phyloP scores from a whole-genome alignment of 768 basidiomycete genomes.

The Mycena epipterygia region DNA sequence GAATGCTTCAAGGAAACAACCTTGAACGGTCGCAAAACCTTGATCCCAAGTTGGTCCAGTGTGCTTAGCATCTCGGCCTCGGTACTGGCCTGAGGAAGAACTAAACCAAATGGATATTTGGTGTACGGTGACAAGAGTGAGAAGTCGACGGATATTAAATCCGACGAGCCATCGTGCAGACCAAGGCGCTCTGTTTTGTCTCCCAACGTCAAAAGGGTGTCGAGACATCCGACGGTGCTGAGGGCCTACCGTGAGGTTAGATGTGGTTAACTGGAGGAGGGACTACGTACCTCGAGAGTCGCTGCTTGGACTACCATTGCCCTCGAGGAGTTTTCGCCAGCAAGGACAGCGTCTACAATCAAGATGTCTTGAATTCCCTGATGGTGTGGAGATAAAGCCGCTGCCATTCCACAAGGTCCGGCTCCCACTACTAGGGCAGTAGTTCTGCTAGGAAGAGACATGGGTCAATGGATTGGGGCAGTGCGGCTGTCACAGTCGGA shows the following conservation, averaged over 20 bases:
- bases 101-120: constrained; percentile 57
- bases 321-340: constrained; percentile 55
- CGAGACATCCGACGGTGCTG: constrained; percentile 58
- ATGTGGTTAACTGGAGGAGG: not conserved
- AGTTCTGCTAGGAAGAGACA: constrained; percentile 42
- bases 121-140: constrained; percentile 54
- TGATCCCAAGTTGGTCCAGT: constrained; percentile 48
- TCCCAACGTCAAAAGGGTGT: constrained; percentile 53
- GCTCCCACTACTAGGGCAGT: constrained; percentile 65
- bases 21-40: constrained; percentile 53
- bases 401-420: constrained; percentile 61
- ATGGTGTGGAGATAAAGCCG: constrained; percentile 59
- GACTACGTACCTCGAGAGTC: constrained; percentile 60
- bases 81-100: constrained; percentile 59
- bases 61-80: constrained; percentile 56
- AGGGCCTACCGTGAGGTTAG: constrained; percentile 50
- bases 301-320: constrained; percentile 64
- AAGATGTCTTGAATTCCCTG: constrained; percentile 58
- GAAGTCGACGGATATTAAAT: constrained; percentile 48
- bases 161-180: constrained; percentile 46
- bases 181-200: constrained; percentile 44
- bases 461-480: not conserved
- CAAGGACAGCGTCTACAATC: constrained; percentile 54
- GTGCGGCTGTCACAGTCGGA: no score
- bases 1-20: constrained; percentile 53